Evolutionary conservation across 2,329 filamentous ascomycete species (phyloP), one percentile per base, ranked within the genome.

Genomic region (Zopfia rhizophila): DNA sequence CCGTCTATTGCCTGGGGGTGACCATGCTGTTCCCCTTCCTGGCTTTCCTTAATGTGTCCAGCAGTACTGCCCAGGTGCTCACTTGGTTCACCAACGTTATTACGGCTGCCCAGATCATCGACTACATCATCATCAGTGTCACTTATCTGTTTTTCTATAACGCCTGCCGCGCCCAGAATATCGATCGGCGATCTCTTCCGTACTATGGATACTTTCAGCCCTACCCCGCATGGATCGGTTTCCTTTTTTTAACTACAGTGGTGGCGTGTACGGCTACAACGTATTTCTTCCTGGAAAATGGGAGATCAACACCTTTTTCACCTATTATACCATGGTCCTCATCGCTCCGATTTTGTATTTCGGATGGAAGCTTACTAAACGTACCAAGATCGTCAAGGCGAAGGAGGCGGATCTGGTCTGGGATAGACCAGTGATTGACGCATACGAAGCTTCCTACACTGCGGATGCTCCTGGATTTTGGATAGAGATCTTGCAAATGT

Each of bases 41-140:
- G 5, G 81, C 85, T 3, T 93, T 91, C 69, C 75, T 91, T 29
- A 86, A 91, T 67, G 80, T 91, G n/a, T 86, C 82, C 12, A 79
- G 82, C 45, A 78, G 79, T 38, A 78, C 84, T 0, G 80, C 86
- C 2, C 82, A 85, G n/a, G 89, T 91, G 1, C 75, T 91, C 47
- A 78, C 78, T 40, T 91, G 88, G 87, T 85, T 91, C 54, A 82
- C 89, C 17, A 86, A 82, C 42, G 70, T 89, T 64, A 78, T 89
- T n/a, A 90, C 88, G 7, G 86, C 88, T 0, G 88, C 86, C 0
- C 85, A 89, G 58, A 53, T 66, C 25, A 54, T 66, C 41, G 55
- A 65, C 47, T 66, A 61, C 50, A 56, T 61, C 27, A 75, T 82
- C 60, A 83, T 83, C 66, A 72, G 70, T 37, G 64, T 79, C 17